Evolutionary conservation across 768 basidiomycete species (phyloP).

Genomic region (Pleurotus tuber-regium): DNA sequence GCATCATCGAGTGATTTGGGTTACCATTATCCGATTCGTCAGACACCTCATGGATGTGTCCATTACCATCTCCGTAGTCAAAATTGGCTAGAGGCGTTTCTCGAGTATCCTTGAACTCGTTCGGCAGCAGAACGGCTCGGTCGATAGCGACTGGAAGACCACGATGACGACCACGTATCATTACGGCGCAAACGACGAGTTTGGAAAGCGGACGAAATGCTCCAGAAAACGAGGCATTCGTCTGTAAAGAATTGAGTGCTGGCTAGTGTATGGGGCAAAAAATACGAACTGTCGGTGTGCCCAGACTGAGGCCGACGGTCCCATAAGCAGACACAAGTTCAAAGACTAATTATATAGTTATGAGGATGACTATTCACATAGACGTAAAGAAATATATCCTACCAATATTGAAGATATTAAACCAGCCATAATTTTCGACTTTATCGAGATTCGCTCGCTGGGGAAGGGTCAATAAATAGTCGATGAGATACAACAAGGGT

Average conservation of each 20-base stretch:
- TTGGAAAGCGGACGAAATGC: slow-evolving; percentile 81
- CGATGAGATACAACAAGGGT: background rate
- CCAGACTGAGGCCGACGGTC: slow-evolving; percentile 86
- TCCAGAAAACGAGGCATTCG: slow-evolving; percentile 80
- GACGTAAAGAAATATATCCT: slow-evolving; percentile 23
- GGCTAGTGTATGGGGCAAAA: slow-evolving; percentile 1
- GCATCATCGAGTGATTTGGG: background rate
- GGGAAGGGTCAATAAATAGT: background rate
- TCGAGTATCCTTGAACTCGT: slow-evolving; percentile 43
- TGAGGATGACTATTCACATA: background rate
- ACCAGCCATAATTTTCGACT: slow-evolving; percentile 57
- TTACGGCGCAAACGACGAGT: slow-evolving; percentile 81
- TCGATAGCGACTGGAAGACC: slow-evolving; percentile 87
- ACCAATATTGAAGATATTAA: slow-evolving; percentile 83
- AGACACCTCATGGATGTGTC: slow-evolving; percentile 32
- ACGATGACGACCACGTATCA: slow-evolving; percentile 92
- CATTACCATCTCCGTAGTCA: slow-evolving; percentile 37
- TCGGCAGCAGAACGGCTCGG: slow-evolving; percentile 80
- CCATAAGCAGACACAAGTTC: slow-evolving; percentile 89
- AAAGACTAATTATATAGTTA: slow-evolving; percentile 52
- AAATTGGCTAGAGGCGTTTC: background rate
- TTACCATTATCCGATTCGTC: background rate
- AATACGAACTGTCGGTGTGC: slow-evolving; percentile 68
- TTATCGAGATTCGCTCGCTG: slow-evolving; percentile 62
- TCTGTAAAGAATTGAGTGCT: slow-evolving; percentile 37